Conservation (phyloP, 176 grass and related monocot genomes). For the Miscanthus lutarioriparius region DNA sequence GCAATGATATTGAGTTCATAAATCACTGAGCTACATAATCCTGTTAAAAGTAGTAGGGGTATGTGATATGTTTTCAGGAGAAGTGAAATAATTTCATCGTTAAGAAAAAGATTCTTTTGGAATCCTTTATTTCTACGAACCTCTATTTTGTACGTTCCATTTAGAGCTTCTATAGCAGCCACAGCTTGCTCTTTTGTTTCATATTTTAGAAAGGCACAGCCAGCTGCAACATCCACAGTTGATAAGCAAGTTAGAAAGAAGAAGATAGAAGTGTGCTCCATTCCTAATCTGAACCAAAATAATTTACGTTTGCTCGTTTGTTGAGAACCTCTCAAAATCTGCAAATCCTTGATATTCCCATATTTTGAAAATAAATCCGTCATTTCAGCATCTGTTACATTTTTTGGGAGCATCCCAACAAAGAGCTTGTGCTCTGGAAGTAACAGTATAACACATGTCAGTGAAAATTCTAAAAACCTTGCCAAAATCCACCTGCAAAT, state of each 20-base stretch:
- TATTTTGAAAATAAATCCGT: conserved; percentile 74
- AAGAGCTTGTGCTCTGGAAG: conserved; percentile 95
- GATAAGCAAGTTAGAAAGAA: conserved; percentile 30
- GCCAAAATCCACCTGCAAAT: background rate
- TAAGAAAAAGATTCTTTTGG: background rate
- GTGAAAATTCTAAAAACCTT: background rate
- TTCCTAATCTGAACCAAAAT: conserved; percentile 13
- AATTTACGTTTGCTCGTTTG: conserved; percentile 91
- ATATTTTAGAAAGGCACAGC: conserved; percentile 97
- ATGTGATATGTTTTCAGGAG: conserved; percentile 5
- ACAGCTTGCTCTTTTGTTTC: conserved; percentile 95
- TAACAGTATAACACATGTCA: conserved; percentile 26
- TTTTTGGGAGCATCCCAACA: conserved; percentile 97
- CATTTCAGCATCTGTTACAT: conserved; percentile 81
- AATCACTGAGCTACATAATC: background rate
- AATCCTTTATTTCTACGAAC: conserved; percentile 31
- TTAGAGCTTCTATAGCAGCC: conserved; percentile 84
- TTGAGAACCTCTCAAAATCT: conserved; percentile 92
- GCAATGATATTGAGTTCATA: background rate
- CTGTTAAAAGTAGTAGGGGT: background rate
- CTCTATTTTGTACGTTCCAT: conserved; percentile 68
- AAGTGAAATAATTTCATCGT: background rate
- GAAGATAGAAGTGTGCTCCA: background rate
- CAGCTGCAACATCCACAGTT: conserved; percentile 59
- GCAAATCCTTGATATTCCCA: conserved; percentile 91